Base-by-base conservation (phyloP, 371 early-diverging fungal species). In the Batkoa obscura region DNA sequence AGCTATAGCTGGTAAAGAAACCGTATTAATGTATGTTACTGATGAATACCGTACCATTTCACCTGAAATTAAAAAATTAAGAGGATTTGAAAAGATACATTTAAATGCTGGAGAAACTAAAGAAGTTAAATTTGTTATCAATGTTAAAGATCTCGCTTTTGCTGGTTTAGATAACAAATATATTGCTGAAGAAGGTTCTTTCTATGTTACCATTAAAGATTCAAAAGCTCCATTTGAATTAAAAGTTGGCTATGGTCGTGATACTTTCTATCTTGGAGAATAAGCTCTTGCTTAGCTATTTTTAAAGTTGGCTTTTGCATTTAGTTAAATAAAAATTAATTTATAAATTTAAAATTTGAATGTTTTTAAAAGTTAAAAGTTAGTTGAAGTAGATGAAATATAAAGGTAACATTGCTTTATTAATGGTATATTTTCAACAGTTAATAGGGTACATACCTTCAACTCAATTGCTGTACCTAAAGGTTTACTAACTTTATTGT, bases 1-100 rank as follows among this genome's bases (percentile, higher is more conserved):
- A 3, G 66, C 65, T 2, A 43, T 57, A 9, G 64, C 69, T 10
- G 77, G 73, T 55, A 71, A 71, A 50, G 77, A 81, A 57, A 63
- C 72, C 0, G 79, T 80, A 2, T 66, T 79, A 38, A 71, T 81
- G 68, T 80, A 68, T 51, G 64, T 78, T 23, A 64, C 72, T 17
- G 79, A 81, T 43, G 66, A 67, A 15, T 71, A 68, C 53, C 72
- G 81, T 2, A 54, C 63, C 8, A 55, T 66, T 43, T 63, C 66
- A 43, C 70, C 73, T 1, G 75, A 75, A 13, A 62, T 60, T 10
- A 66, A 59, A 33, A 56, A 70, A 30, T 60, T 77, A 9, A 70
- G 72, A 55, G 68, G 68, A 0, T 79, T 81, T 46, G 62, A 72
- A 38, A 81, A 81, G 64, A 56, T 75, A 5, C 34, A 59, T 12